Conservation (phyloP, 164 flowering plant species). For the Tetrastigma voinierianum region DNA sequence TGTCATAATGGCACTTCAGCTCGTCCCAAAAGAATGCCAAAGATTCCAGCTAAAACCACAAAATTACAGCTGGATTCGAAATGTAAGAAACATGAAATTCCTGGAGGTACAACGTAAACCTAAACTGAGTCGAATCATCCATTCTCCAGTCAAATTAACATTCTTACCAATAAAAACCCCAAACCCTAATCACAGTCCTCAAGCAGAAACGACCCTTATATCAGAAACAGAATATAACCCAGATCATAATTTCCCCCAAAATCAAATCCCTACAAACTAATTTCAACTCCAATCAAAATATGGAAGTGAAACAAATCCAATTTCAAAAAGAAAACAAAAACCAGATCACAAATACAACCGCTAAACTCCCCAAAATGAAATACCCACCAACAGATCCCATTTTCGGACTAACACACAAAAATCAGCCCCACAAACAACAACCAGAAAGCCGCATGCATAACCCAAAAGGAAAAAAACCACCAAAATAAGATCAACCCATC, state of each 20-base stretch:
- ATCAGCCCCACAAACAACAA: too few species aligned
- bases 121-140: neutral
- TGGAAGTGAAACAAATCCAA: neutral
- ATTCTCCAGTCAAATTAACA: neutral
- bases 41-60: neutral
- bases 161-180: neutral
- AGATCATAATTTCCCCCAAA: neutral
- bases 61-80: neutral
- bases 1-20: too few species aligned
- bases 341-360: neutral
- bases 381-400: too few species aligned
- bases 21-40: neutral
- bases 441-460: too few species aligned
- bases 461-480: neutral
- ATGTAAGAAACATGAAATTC: neutral
- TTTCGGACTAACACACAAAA: too few species aligned
- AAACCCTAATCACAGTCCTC: neutral
- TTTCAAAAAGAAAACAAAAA: neutral
- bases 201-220: neutral
- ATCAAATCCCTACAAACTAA: constrained; percentile 2
- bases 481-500: neutral
- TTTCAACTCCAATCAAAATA: neutral
- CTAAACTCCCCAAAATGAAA: too few species aligned
- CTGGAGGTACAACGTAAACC: neutral
- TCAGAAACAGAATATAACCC: neutral